Evolutionary conservation across 371 early-diverging fungal species (phyloP).

Genomic region (Mortierella sp.): DNA sequence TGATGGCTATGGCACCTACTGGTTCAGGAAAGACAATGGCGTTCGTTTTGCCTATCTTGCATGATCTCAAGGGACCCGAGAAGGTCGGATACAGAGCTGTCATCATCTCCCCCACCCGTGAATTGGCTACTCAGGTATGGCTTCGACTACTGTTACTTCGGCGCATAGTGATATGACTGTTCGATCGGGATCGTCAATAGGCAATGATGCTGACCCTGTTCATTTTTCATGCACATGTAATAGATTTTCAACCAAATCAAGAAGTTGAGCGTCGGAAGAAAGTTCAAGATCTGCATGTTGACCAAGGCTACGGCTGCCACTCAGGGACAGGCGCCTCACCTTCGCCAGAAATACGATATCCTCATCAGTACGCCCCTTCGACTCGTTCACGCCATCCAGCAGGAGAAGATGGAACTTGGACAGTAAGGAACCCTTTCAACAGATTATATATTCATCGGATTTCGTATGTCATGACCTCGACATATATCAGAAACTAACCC

Average conservation of each 20-base stretch:
- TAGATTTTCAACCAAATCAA: constrained; percentile 86
- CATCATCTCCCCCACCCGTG: constrained; percentile 98
- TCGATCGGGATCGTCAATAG: neutral
- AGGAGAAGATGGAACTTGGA: constrained; percentile 82
- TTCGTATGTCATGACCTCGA: neutral
- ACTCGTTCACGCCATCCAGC: constrained; percentile 89
- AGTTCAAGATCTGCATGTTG: constrained; percentile 83
- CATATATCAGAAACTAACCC: neutral
- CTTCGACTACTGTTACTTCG: too few relatives aligned
- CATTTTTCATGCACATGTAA: neutral
- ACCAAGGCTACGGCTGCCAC: constrained; percentile 80
- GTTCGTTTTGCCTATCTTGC: constrained; percentile 93
- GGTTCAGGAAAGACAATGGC: constrained; percentile 99
- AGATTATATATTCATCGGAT: neutral
- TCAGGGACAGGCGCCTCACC: constrained; percentile 75
- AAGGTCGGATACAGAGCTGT: constrained; percentile 88
- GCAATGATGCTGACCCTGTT: neutral
- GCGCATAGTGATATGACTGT: neutral
- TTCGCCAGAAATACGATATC: constrained; percentile 87
- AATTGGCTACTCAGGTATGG: constrained; percentile 93
- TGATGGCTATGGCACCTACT: constrained; percentile 96
- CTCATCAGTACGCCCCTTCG: constrained; percentile 93
- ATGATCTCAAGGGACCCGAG: constrained; percentile 81
- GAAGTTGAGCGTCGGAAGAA: constrained; percentile 77
- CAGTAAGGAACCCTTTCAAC: constrained; percentile 57